Evolutionary conservation across 2,329 filamentous ascomycete genomes (phyloP), one percentile per base, ranked within the genome.

Genomic region (Aspergillus sp.): DNA sequence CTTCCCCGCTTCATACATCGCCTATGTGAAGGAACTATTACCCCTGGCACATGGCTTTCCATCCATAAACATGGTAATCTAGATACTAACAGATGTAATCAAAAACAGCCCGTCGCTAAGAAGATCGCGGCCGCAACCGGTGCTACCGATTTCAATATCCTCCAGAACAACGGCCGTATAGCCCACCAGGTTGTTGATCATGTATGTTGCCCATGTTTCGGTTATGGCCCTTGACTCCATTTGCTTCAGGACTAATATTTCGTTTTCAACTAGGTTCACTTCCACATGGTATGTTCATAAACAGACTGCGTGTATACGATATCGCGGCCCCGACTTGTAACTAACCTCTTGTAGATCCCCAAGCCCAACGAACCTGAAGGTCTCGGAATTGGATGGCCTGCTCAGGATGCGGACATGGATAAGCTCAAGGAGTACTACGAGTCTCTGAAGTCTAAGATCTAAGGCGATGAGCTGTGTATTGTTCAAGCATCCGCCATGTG

Each of bases 141-240:
- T 39, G 87, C 89, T 4, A 79, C 81, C 52, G 84, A 98, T 75
- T 99, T 91, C 82, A 99, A 99, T 72, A 84, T 99, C 49, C 80
- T 99, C 59, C 95, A 99, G 80, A 99, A 99, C 79, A 99, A 99
- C 71, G 95, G 95, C 52, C 82, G 85, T 21, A 85, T 93, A 69
- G 95, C 95, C 17, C 95, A 99, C 76, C 95, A 98, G 79, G 82
- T 89, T 63, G 93, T 99, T 61, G 89, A 91, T 66, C 95, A 99
- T 79, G 93, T 95, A 79, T 78, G 86, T 52, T n/a, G 15, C 53
- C 4, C 37, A 9, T 45, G 8, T 19, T 25, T 4, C 3, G 25
- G 17, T 23, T 12, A 15, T 3, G 14, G 6, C 7, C 6, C 8
- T 25, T 15, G 2, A 15, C 2, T 17, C 9, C 0, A 15, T 35